Evolutionary conservation across 2,329 filamentous ascomycete genomes (phyloP), one percentile per base, ranked within the genome.

Genomic region (Clarireedia paspali): DNA sequence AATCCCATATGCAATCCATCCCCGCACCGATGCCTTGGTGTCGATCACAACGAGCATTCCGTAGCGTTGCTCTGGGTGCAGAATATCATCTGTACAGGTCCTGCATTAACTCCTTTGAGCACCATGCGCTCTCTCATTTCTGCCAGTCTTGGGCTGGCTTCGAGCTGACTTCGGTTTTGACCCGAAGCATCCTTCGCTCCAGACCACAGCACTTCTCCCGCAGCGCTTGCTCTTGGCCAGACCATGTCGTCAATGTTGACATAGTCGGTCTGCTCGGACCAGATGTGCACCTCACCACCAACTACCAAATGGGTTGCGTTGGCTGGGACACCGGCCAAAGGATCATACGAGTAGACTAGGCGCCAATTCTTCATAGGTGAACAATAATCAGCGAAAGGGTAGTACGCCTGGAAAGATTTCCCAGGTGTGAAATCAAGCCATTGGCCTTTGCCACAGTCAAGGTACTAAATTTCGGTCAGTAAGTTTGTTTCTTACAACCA

Each of bases 301-400:
- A 94, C 70, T 2, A 95, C 85, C 12, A 89, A 78, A 66, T 85
- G 77, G 26, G 82, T 80, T 45, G 82, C 71, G 26, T 83, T 76
- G 9, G 71, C 72, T 0, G 85, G 79, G 4, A 95, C 76, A 47
- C 81, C 81, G 2, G 73, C 76, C 3, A 84, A 74, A 0, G 90
- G 90, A 67, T 95, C 85, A 70, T 92, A 88, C 20, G 83, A 81
- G 76, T 95, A 95, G 57, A 92, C 79, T 27, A 89, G 75, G 6
- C 83, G 81, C 91, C 91, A 96, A 73, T 81, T 88, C 74, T 95
- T 90, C 67, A 77, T 77, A 1, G 91, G 91, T 0, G 75, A 74
- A 73, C 90, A 95, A 79, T 91, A 95, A 74, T 95, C 89, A 57
- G 75, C 72, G 74, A 88, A 95, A 0, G 89, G 89, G 68, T 79